phyloP scores from a whole-genome alignment of 148 eudicot genomes.

The Chenopodium album region DNA sequence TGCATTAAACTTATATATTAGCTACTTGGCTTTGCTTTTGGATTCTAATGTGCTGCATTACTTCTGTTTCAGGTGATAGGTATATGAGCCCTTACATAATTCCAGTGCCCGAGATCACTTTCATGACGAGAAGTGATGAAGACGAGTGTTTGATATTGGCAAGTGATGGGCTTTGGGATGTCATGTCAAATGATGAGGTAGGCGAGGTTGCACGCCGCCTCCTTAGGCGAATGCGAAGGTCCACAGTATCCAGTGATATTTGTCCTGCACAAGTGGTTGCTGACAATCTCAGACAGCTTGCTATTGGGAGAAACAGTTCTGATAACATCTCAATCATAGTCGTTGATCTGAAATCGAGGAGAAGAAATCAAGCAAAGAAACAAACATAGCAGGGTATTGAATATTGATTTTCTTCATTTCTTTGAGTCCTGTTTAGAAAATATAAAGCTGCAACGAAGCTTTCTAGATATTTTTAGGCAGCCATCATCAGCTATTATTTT shows the following conservation, averaged over 20 bases:
- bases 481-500: conserved; percentile 22
- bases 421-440: conserved; percentile 13
- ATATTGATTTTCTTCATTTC: conserved; percentile 8
- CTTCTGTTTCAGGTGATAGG: conserved; percentile 52
- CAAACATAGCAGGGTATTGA: conserved; percentile 17
- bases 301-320: conserved; percentile 56
- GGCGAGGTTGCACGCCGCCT: conserved; percentile 70
- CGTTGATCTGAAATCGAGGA: conserved; percentile 63
- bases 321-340: conserved; percentile 76
- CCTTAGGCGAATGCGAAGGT: conserved; percentile 48
- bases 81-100: conserved; percentile 76
- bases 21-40: neutral
- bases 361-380: conserved; percentile 41
- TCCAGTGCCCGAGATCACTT: conserved; percentile 70
- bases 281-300: conserved; percentile 59
- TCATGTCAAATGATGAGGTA: conserved; percentile 69
- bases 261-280: conserved; percentile 63
- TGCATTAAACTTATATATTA: neutral
- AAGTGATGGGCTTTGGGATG: conserved; percentile 93
- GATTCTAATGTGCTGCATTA: conserved; percentile 8
- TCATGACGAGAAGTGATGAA: conserved; percentile 59
- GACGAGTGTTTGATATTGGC: conserved; percentile 87
- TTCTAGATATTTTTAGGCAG: conserved; percentile 24
- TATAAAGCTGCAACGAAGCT: conserved; percentile 10
- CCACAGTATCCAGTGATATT: conserved; percentile 35